Base-by-base conservation (phyloP, 2,329 filamentous ascomycete species). In the Paecilomyces niveus region DNA sequence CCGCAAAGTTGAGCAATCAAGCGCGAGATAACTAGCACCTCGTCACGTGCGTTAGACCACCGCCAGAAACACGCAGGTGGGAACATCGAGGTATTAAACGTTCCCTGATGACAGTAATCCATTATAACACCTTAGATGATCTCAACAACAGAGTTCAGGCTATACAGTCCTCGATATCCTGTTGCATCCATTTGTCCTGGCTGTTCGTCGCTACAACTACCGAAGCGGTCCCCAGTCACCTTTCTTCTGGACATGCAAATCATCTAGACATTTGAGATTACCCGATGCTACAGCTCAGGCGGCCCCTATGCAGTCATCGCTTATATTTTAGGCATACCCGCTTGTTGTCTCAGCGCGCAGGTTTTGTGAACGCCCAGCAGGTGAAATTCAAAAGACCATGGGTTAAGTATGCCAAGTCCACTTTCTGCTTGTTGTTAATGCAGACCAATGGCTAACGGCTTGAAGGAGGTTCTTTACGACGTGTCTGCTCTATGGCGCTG, bases 361-460 rank as follows among this genome's bases (percentile, higher is more conserved):
- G 55, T 50, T 33, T 59, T 54, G 56, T 63, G 21, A 70, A 67
- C 55, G 60, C 71, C 33, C 70, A 65, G 24, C 67, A 68, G 64
- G 70, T 73, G 58, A 72, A 65, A 56, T 66, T 72, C 54, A 67
- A 67, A 58, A 68, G 65, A 61, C 72, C 70, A 52, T 71, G 72
- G 72, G 57, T 73, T 45, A 68, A 68, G 72, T 74, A 58, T 45
- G 39, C 39, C 7, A 3, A 18, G 15, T 45, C 39, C 39, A 18
- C 15, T 45, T 18, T 45, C 15, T n/a, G 9, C 6, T 18, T n/a
- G 6, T 45, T 45, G 8, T 9, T n/a, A 9, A 45, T 45, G n/a
- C 15, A 29, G 39, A 45, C 39, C 39, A 45, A 8, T 9, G 15
- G 39, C 39, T 45, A 18, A 45, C 2, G 18, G 35, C 39, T 18